Evolutionary conservation across 345 rosid genomes (phyloP), one percentile per base, ranked within the genome.

Genomic region (Acer yangbiense): DNA sequence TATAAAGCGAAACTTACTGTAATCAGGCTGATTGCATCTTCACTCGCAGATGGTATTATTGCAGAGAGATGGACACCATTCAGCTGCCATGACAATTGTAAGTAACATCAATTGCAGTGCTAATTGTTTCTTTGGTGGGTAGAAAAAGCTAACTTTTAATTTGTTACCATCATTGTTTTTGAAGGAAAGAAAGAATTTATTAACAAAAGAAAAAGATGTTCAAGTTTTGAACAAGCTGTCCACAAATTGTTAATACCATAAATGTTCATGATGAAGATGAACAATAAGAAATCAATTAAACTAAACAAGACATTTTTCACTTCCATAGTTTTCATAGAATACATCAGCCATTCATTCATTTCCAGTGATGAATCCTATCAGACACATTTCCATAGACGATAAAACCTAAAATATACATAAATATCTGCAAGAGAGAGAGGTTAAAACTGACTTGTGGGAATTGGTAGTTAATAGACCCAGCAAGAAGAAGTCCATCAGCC

Each of bases 401-500:
- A 52, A 52, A 14, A 52, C 57, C 18, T 52, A 52, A 14, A 2
- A 52, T 14, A 52, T 52, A 52, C 18, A 14, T 20, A 58, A 20
- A 60, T 20, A 20, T n/a, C 10, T 60, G 64, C 64, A 60, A 9
- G 35, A 68, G 17, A 11, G 17, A 18, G 52, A 35, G 12, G 52
- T 41, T 46, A 65, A 65, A 52, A 65, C 77, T 55, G 14, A 93
- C 97, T 90, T 86, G 87, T 41, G 98, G 98, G 74, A 94, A 94
- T 72, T 88, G 97, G 81, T 89, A 96, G 76, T 92, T 94, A 70
- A 91, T 86, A 39, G 83, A 87, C 52, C 88, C 88, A 4, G 98
- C 98, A 85, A 96, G 97, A 62, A 83, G 87, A 72, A 91, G 90
- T n/a, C 99, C 98, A 54, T 94, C 95, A 74, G 87, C 69, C 99